Base-by-base conservation (phyloP, 176 grass and related monocot genomes). In the Olyra latifolia region DNA sequence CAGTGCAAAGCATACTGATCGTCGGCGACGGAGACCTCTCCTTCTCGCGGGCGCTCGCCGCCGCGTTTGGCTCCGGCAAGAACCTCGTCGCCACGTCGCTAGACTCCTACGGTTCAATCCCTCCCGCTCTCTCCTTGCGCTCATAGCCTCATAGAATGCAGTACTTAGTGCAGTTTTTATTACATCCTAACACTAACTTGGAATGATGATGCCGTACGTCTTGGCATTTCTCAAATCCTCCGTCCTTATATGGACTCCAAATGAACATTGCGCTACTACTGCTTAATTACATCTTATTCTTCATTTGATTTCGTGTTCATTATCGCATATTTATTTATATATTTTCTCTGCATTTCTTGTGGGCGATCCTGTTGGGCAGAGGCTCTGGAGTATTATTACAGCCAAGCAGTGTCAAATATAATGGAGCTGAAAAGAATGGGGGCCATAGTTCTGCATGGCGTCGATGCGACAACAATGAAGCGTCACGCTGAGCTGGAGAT, bases 71-170 rank as follows among this genome's bases (percentile, higher is more conserved):
- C 84, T 93, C 91, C 61, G 84, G 84, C 28, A 52, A 78, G 4
- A 85, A 93, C 35, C 48, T 93, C 76, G 83, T 89, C 23, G 91
- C 87, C 20, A 93, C 87, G 1, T 93, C 91, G 10, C 52, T 82
- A 8, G 87, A 93, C 74, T 75, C 81, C 24, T 62, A 81, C 3
- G 91, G 91, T 89, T 70, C 24, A 23, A 76, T 23, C 22, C 8
- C 28, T 14, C 62, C 49, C 49, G 4, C 19, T 46, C 16, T 20
- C 47, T 54, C 13, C 74, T 50, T 48, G 38, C 28, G 40, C 4
- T 35, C n/a, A 35, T n/a, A n/a, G n/a, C n/a, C n/a, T n/a, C n/a
- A n/a, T n/a, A n/a, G n/a, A n/a, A n/a, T n/a, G n/a, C n/a, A n/a
- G n/a, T n/a, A n/a, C n/a, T n/a, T n/a, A n/a, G n/a, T n/a, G n/a